Base-by-base conservation (phyloP, 1,139 yeast species). In the Scheffersomyces illinoinensis region DNA sequence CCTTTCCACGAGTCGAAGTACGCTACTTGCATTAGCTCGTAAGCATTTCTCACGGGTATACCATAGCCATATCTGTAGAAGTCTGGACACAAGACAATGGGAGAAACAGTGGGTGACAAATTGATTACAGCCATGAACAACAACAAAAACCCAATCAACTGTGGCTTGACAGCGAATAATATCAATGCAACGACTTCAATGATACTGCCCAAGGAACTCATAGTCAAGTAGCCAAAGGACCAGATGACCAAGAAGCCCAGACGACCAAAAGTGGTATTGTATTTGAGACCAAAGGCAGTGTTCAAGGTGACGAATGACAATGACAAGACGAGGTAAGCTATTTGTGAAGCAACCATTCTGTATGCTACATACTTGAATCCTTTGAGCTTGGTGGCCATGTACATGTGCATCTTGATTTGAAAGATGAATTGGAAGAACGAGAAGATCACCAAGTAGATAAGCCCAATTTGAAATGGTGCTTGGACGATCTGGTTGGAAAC, bases 21-120 rank as follows among this genome's bases (percentile, higher is more conserved):
- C 0, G 81, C 72, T 6, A 82, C 80, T 59, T 82, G 84, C 69
- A 81, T 66, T 53, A 83, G 68, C 55, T 82, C 83, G 61, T 80
- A 76, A 1, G 83, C 76, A 62, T 82, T 81, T 56, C 77, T 75
- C 54, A 84, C 78, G 1, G 89, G 88, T 71, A 83, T 73, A 2
- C 84, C 86, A 65, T 84, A 83, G 0, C 86, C 85, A 60, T 79
- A 84, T 47, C 83, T 68, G 68, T 73, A 85, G 64, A 85, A 76
- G 0, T 57, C 58, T 1, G 85, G 84, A 66, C 84, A 79, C 33
- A 84, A 64, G 2, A 73, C 79, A 53, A 83, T 74, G 0, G 87
- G 84, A 0, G 83, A 70, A 55, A 84, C 76, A 0, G 84, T 77
- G 0, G 87, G 86, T 3, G 85, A 71, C 50, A 84, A 73, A 66